A percentile compares a stretch with the other conserved stretches of the same genome.
These are phyloP conservation scores for Clitoria ternatea DNA, from an alignment of 306 rosid genomes.

Conservation along the genomic window DNA sequence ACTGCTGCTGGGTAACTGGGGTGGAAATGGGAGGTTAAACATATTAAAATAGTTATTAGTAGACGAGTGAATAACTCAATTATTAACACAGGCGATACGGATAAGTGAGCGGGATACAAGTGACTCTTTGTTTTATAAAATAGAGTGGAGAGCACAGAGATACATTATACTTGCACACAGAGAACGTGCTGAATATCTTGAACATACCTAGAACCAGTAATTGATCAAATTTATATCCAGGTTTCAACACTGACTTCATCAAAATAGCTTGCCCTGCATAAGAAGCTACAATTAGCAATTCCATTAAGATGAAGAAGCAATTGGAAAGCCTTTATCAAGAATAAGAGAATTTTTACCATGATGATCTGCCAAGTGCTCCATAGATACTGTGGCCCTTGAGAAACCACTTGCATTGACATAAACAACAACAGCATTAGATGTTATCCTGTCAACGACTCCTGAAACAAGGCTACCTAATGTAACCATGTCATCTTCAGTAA, in stretches of 20 bases:
- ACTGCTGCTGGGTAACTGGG: not conserved
- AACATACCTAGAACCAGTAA: conserved; percentile 73
- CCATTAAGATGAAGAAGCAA: conserved; percentile 6
- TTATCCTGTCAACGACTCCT: conserved; percentile 75
- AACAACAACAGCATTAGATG: conserved; percentile 54
- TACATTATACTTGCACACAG: not conserved
- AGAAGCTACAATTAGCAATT: conserved; percentile 24
- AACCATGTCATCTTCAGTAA: conserved; percentile 61
- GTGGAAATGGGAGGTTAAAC: not conserved
- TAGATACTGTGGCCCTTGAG: conserved; percentile 69
- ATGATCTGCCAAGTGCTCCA: conserved; percentile 88
- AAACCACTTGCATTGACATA: conserved; percentile 55
- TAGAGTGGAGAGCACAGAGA: not conserved
- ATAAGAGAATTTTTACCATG: conserved; percentile 47
- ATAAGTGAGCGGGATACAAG: not conserved
- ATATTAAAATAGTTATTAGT: not conserved
- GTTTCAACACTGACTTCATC: conserved; percentile 73
- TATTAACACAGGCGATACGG: too few species aligned
- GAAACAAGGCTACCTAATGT: conserved; percentile 69
- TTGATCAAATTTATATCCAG: conserved; percentile 79
- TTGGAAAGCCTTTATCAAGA: conserved; percentile 4
- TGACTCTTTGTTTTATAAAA: not conserved
- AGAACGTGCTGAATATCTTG: not conserved
- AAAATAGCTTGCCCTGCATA: conserved; percentile 62
- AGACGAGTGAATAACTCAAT: not conserved